phyloP scores from a whole-genome alignment of 2,329 filamentous ascomycete species.

The Rhynchosporium secalis region DNA sequence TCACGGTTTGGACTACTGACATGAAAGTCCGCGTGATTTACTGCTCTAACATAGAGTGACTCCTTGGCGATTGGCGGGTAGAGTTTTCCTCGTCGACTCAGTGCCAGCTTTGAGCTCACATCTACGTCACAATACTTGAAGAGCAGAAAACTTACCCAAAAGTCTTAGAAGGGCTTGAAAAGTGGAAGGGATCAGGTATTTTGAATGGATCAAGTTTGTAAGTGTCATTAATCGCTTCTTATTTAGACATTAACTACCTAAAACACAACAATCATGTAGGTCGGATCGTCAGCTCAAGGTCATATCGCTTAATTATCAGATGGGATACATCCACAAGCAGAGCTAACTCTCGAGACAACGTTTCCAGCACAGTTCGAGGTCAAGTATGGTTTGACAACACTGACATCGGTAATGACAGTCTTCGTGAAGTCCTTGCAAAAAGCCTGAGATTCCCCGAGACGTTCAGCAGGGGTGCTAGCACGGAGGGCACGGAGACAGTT shows the following conservation, averaged over 20 bases:
- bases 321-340: slow-evolving; percentile 20
- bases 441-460: slow-evolving; percentile 37
- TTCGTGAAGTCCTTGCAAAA: slow-evolving; percentile 39
- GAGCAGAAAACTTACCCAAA: too few relatives aligned
- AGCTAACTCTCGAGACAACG: slow-evolving; percentile 18
- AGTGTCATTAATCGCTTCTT: not conserved
- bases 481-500: slow-evolving; percentile 42
- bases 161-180: too few relatives aligned
- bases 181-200: too few relatives aligned
- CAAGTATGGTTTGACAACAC: slow-evolving; percentile 15
- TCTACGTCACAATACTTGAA: too few relatives aligned
- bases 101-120: too few relatives aligned
- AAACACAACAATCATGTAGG: not conserved
- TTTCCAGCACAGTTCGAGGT: slow-evolving; percentile 16
- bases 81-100: too few relatives aligned
- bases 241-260: slow-evolving; percentile 3
- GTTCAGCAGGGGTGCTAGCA: slow-evolving; percentile 38
- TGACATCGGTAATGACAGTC: slow-evolving; percentile 17
- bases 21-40: too few relatives aligned
- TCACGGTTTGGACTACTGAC: too few relatives aligned
- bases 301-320: slow-evolving; percentile 4
- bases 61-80: too few relatives aligned
- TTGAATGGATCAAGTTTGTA: not conserved
- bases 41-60: too few relatives aligned
- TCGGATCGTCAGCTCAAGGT: too few relatives aligned